A percentile compares a stretch with the other conserved stretches of the same genome.
phyloP scores from a whole-genome alignment of 2,329 filamentous ascomycete genomes.

The Phialophora verrucosa region DNA sequence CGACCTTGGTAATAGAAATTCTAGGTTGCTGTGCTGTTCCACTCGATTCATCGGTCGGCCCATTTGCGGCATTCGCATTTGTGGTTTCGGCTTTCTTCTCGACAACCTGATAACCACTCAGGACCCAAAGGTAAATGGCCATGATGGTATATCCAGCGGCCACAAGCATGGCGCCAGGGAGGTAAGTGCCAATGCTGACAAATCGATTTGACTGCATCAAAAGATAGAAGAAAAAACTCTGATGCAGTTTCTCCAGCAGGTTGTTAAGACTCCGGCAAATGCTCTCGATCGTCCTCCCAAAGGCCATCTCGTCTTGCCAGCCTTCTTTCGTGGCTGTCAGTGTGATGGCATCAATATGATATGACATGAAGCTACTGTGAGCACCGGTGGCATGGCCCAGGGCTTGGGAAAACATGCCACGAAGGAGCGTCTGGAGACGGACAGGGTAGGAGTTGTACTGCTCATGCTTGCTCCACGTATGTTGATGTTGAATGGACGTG shows the following conservation, averaged over 20 bases:
- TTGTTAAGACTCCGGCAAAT: slow-evolving; percentile 95
- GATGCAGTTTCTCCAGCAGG: slow-evolving; percentile 91
- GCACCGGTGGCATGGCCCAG: slow-evolving; percentile 87
- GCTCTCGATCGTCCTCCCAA: slow-evolving; percentile 87
- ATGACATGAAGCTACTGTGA: slow-evolving; percentile 95
- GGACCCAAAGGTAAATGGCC: slow-evolving; percentile 91
- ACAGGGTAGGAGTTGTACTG: slow-evolving; percentile 79
- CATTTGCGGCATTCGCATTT: slow-evolving; percentile 37
- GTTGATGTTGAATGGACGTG: slow-evolving; percentile 71
- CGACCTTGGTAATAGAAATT: slow-evolving; percentile 15
- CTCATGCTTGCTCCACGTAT: slow-evolving; percentile 67
- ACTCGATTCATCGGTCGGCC: slow-evolving; percentile 36
- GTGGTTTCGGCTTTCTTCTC: slow-evolving; percentile 21
- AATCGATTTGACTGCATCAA: slow-evolving; percentile 90
- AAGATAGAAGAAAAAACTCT: slow-evolving; percentile 99
- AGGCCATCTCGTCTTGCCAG: slow-evolving; percentile 97
- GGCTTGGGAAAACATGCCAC: slow-evolving; percentile 91
- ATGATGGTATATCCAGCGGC: slow-evolving; percentile 95
- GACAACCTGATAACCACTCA: slow-evolving; percentile 68
- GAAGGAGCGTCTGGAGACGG: slow-evolving; percentile 83
- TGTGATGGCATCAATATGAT: slow-evolving; percentile 95
- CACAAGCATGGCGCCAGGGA: slow-evolving; percentile 96
- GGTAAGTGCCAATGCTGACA: slow-evolving; percentile 96
- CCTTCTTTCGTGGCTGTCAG: slow-evolving; percentile 87
- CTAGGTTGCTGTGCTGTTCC: slow-evolving; percentile 15